Evolutionary conservation across 345 rosid genomes (phyloP), one percentile per base, ranked within the genome.

Genomic region (Populus pruinosa): DNA sequence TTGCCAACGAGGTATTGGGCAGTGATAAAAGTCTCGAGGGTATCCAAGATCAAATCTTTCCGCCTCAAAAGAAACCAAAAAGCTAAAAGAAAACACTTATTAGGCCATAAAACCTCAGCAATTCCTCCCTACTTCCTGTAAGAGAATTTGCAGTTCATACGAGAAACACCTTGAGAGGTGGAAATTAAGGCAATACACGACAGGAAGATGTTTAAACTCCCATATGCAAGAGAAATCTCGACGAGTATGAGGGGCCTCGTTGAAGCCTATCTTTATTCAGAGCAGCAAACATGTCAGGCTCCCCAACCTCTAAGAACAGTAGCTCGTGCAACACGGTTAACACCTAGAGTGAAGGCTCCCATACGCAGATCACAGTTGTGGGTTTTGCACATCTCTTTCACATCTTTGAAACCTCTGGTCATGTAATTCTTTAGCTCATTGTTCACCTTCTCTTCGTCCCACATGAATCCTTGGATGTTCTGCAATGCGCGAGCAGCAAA

Each of bases 281-380:
- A 75, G 72, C 33, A 55, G 69, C 53, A 35, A n/a, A 20, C 64
- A 67, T 69, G 78, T 90, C 62, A 95, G 61, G 98, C 94, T 83
- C 86, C 99, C 99, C 97, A 96, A 14, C 99, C 99, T 73, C 96
- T 79, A 33, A 93, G 93, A 70, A 86, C 83, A 1, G 99, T 96
- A 1, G 99, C 98, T 75, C 90, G 88, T 1, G 97, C 98, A 0
- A 96, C 99, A 0, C 99, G 97, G 83, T 93, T 96, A 66, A 96
- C 91, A n/a, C 96, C 99, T 0, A 96, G 89, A 14, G 96, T 93
- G 86, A 96, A 96, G 63, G 99, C 99, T 81, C 99, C 99, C 98
- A 93, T 93, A 6, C 99, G 94, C 49, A 93, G 95, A 71, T 96
- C 94, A 25, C 98, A 96, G 8, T 88, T 83, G 78, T 93, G 97